These are phyloP conservation scores for Beverwykella pulmonaria DNA, from an alignment of 495 filamentous ascomycete genomes.

Conservation along the genomic window DNA sequence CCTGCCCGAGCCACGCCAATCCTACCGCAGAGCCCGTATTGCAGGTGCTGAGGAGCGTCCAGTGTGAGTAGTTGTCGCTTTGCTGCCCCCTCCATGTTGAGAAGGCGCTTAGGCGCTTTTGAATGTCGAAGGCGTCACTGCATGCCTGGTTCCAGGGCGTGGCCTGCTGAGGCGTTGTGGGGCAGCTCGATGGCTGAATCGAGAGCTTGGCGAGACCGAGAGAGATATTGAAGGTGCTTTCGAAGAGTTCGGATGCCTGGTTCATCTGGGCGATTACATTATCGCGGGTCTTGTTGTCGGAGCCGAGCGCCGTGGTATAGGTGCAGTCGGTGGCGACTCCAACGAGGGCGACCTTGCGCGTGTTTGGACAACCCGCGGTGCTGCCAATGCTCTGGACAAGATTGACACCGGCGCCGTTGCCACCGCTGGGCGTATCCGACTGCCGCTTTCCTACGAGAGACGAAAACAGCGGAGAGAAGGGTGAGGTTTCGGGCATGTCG, in stretches of 20 bases:
- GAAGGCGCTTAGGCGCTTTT: slow-evolving; percentile 81
- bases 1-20: slow-evolving; percentile 87
- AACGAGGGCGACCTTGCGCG: slow-evolving; percentile 85
- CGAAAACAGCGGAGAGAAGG: slow-evolving; percentile 57
- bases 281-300: slow-evolving; percentile 55
- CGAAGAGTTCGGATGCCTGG: slow-evolving; percentile 81
- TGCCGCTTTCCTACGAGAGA: slow-evolving; percentile 52
- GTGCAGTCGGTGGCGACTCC: slow-evolving; percentile 92
- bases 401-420: slow-evolving; percentile 84
- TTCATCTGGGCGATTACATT: slow-evolving; percentile 87
- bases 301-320: slow-evolving; percentile 72
- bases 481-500: slow-evolving; percentile 56
- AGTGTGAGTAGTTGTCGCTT: slow-evolving; percentile 82
- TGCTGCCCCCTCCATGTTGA: slow-evolving; percentile 80
- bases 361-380: slow-evolving; percentile 79
- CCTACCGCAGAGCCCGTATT: slow-evolving; percentile 85
- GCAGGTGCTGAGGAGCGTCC: slow-evolving; percentile 89
- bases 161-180: slow-evolving; percentile 61
- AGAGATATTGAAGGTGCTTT: slow-evolving; percentile 89
- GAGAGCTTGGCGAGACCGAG: slow-evolving; percentile 85
- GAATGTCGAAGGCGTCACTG: slow-evolving; percentile 63
- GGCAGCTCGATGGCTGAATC: slow-evolving; percentile 69
- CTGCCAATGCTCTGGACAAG: slow-evolving; percentile 78
- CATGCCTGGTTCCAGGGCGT: slow-evolving; percentile 85
- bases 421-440: slow-evolving; percentile 59